Evolutionary conservation across 768 basidiomycete genomes (phyloP).

Genomic region (Boletellus ananiceps): DNA sequence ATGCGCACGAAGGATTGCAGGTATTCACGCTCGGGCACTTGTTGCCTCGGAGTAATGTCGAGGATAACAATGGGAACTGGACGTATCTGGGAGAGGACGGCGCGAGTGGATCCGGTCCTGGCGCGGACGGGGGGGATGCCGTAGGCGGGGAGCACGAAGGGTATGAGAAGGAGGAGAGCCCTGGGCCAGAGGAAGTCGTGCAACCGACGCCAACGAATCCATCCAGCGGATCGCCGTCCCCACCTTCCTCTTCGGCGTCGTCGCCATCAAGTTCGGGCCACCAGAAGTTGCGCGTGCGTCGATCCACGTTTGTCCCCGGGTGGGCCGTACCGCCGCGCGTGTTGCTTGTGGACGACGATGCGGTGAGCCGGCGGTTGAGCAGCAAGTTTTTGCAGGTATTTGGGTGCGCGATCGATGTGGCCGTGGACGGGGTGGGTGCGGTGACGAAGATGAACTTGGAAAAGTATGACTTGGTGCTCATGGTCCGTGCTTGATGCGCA

Average conservation of each 20-base stretch:
- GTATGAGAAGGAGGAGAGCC: constrained; percentile 26
- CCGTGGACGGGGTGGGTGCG: constrained; percentile 87
- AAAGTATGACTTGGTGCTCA: constrained; percentile 93
- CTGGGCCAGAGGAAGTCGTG: constrained; percentile 36
- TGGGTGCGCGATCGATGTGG: constrained; percentile 91
- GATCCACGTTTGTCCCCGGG: constrained; percentile 79
- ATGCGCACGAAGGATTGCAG: constrained; percentile 61
- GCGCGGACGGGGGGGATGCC: constrained; percentile 17
- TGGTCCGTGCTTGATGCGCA: constrained; percentile 51
- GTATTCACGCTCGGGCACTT: constrained; percentile 80
- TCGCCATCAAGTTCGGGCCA: constrained; percentile 5
- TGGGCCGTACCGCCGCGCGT: constrained; percentile 92
- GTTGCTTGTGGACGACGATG: constrained; percentile 92
- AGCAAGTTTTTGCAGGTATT: constrained; percentile 95
- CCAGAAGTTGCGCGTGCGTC: constrained; percentile 60
- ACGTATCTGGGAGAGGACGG: constrained; percentile 41
- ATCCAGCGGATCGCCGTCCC: constrained; percentile 11
- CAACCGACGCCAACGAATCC: constrained; percentile 35
- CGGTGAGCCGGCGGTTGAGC: constrained; percentile 80
- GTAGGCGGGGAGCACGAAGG: constrained; percentile 21
- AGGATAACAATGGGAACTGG: constrained; percentile 59
- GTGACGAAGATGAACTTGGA: constrained; percentile 96
- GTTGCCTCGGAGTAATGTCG: constrained; percentile 50
- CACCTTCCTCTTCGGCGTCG: constrained; percentile 16
- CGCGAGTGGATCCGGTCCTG: constrained; percentile 7